Evolutionary conservation across 2,329 filamentous ascomycete species (phyloP), one percentile per base, ranked within the genome.

Genomic region (Pseudocercospora musae): DNA sequence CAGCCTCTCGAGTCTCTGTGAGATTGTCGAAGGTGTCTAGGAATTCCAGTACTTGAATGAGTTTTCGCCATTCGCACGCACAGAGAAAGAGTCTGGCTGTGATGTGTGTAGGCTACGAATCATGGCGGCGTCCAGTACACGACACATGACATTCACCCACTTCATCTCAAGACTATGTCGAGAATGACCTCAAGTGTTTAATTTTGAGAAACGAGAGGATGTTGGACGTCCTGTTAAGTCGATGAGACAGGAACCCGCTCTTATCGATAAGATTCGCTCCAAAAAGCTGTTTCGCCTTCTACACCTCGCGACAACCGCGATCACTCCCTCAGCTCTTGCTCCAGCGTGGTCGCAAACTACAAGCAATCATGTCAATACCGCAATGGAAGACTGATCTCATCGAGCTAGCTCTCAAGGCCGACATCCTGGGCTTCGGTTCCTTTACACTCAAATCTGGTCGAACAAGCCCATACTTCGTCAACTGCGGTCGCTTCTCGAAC

Each of bases 401-500:
- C 70, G 78, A 85, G 73, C 84, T 89, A 62, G 85, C 89, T 73
- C 83, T 93, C 68, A 78, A 81, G 21, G 87, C 87, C 71, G 84
- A 85, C 66, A 87, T 91, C 71, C 85, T 95, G 69, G 90, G 88
- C 73, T 95, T 95, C 76, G 91, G 91, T 77, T 87, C 84, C 75
- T 95, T 91, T 80, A 90, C 89, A 71, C 87, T 99, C 74, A 99
- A 99, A 81, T 97, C 93, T 58, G 91, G 91, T 78, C 91, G 94
- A 73, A 83, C 76, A 71, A 96, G 92, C 11, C 95, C 95, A 46
- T 98, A 98, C 84, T 98, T 98, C 83, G 96, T 98, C 87, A 97
- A 96, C 78, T 92, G 93, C 52, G 92, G 93, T 63, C 87, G 91
- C 72, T 96, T 98, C 79, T 92, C 95, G 82, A 88, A 88, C 57